Percentiles rank a stretch among this genome's conserved stretches.
Conservation (phyloP, 2,329 filamentous ascomycete genomes). For the Penicillium freii region DNA sequence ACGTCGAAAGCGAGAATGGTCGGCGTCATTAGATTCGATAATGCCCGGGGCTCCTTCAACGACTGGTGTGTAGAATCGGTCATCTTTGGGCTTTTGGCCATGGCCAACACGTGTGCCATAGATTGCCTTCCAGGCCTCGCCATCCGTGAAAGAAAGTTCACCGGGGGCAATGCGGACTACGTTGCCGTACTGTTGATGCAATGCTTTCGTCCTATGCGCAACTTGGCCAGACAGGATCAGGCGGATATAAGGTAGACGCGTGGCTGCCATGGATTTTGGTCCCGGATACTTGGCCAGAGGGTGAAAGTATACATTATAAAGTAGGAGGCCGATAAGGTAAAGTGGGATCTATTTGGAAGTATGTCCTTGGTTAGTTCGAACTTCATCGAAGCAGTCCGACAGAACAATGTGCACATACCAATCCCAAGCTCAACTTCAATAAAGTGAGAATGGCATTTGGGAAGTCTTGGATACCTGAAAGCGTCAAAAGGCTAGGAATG, state of each 20-base stretch:
- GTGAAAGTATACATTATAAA: conserved; percentile 35
- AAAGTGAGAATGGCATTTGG: neutral
- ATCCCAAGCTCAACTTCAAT: neutral
- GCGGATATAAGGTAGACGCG: conserved; percentile 22
- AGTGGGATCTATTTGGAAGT: neutral
- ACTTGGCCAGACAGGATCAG: conserved; percentile 13
- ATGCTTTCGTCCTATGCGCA: conserved; percentile 2
- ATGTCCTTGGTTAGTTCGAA: neutral
- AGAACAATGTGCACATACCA: neutral
- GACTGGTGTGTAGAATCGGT: conserved; percentile 17
- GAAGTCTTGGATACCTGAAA: neutral
- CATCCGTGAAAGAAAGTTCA: conserved; percentile 27
- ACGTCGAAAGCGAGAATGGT: conserved; percentile 27
- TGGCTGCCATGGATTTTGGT: conserved; percentile 23
- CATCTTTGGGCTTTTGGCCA: conserved; percentile 22
- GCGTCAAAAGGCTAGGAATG: neutral
- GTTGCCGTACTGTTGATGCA: conserved; percentile 31
- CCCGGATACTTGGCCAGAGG: conserved; percentile 31
- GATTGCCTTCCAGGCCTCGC: conserved; percentile 30
- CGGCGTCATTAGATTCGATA: conserved; percentile 14
- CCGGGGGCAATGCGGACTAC: conserved; percentile 32
- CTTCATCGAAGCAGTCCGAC: too few relatives aligned
- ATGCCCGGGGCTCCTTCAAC: conserved; percentile 9
- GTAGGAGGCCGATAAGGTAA: conserved; percentile 4
- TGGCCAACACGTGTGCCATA: conserved; percentile 24